These are phyloP conservation scores for Mycena venus DNA, from an alignment of 768 basidiomycete genomes.

Conservation along the genomic window DNA sequence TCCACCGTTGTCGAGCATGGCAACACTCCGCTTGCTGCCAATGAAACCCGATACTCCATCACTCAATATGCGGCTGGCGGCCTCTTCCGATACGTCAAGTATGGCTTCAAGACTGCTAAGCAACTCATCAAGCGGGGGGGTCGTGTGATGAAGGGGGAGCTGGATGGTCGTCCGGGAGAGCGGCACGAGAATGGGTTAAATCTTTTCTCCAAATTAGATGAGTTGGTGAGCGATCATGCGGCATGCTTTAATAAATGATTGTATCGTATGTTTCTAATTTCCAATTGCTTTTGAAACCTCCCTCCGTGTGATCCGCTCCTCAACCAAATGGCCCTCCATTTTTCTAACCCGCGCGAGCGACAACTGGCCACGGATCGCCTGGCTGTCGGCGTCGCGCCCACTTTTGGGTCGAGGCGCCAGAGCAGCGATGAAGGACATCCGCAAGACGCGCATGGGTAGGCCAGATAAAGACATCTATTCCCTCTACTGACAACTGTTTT, in stretches of 20 bases:
- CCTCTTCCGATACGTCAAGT: slow-evolving; percentile 39
- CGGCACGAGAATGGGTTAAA: background rate
- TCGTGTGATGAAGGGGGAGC: background rate
- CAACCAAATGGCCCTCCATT: too few relatives aligned
- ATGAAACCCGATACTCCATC: slow-evolving; percentile 38
- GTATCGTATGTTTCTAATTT: background rate
- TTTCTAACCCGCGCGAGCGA: too few relatives aligned
- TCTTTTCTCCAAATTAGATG: slow-evolving; percentile 4
- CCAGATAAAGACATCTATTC: too few relatives aligned
- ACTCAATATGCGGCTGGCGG: slow-evolving; percentile 45
- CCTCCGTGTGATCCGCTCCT: background rate
- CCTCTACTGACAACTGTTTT: background rate
- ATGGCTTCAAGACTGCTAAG: slow-evolving; percentile 32
- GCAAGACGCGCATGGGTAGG: background rate
- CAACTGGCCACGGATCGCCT: too few relatives aligned
- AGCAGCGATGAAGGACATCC: background rate
- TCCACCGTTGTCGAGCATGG: slow-evolving; percentile 38
- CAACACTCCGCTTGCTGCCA: slow-evolving; percentile 32
- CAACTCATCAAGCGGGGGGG: background rate
- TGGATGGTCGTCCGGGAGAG: background rate
- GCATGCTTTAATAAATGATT: background rate
- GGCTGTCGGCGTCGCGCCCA: too few relatives aligned
- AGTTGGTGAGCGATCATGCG: background rate
- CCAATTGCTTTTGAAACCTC: background rate
- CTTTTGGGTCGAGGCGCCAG: too few relatives aligned